These are phyloP conservation scores for Tuber calosporum DNA, from an alignment of 495 filamentous ascomycete species.

Conservation along the genomic window DNA sequence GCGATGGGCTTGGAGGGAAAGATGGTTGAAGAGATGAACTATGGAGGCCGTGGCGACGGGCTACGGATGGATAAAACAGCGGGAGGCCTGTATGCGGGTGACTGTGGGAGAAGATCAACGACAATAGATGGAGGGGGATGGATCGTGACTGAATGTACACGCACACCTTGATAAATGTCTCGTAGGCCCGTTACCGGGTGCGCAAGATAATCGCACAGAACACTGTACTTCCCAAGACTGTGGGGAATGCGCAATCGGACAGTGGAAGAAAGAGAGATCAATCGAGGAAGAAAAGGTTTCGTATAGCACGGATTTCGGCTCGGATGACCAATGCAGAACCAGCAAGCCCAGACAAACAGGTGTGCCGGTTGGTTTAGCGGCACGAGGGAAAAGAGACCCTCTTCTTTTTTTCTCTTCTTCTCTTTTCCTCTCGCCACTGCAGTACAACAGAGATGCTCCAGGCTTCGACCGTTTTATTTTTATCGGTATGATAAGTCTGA, in stretches of 20 bases:
- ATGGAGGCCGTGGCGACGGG: slow-evolving; percentile 27
- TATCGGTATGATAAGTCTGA: not conserved
- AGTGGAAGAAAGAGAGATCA: not conserved
- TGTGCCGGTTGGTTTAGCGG: not conserved
- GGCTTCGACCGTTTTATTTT: not conserved
- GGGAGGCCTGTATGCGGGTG: not conserved
- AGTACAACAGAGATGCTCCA: not conserved
- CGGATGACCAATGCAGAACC: not conserved
- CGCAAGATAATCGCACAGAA: not conserved
- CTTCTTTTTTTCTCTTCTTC: not conserved
- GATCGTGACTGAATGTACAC: not conserved
- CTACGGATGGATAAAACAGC: not conserved
- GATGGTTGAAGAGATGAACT: slow-evolving; percentile 19
- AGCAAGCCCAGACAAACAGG: not conserved
- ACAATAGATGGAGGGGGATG: slow-evolving; percentile 2
- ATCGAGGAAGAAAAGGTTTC: not conserved
- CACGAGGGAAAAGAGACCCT: not conserved
- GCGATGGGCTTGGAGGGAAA: slow-evolving; percentile 26
- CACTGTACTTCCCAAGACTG: not conserved
- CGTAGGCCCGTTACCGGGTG: not conserved
- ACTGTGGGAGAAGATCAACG: not conserved
- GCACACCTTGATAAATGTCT: not conserved
- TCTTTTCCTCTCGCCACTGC: not conserved
- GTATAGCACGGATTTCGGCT: not conserved
- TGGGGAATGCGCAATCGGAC: not conserved